These are phyloP conservation scores for Sphaerosporella brunnea DNA, from an alignment of 495 filamentous ascomycete species.

Conservation along the genomic window DNA sequence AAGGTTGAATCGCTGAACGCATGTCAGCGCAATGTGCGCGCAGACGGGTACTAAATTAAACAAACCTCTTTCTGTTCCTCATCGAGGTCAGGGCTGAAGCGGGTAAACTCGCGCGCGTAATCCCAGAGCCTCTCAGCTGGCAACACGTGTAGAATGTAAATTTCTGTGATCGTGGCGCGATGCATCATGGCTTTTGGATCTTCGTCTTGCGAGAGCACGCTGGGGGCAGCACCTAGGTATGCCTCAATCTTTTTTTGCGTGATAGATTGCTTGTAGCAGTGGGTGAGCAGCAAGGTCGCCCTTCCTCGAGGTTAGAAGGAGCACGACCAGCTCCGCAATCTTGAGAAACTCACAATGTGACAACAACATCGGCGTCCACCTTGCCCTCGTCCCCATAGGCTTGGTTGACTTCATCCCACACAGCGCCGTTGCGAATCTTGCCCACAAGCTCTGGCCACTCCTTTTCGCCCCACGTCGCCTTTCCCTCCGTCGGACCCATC, in stretches of 20 bases:
- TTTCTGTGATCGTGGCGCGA: conserved; percentile 73
- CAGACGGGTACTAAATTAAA: neutral
- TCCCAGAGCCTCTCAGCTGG: conserved; percentile 86
- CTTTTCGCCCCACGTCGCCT: conserved; percentile 60
- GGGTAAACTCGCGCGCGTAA: conserved; percentile 80
- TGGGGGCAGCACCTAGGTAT: conserved; percentile 62
- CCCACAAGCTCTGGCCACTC: conserved; percentile 65
- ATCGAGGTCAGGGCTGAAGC: conserved; percentile 63
- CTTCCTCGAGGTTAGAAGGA: no score
- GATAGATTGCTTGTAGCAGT: conserved; percentile 59
- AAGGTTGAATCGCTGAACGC: conserved; percentile 10
- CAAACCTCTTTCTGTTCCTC: conserved; percentile 69
- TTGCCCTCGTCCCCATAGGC: conserved; percentile 66
- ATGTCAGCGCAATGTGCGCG: conserved; percentile 34
- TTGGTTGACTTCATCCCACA: conserved; percentile 84
- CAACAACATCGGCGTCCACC: conserved; percentile 87
- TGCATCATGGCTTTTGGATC: conserved; percentile 20
- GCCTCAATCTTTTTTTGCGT: conserved; percentile 80
- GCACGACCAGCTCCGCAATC: no score
- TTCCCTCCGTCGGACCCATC: conserved; percentile 76
- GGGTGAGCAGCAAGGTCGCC: conserved; percentile 70
- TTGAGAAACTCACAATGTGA: conserved; percentile 57
- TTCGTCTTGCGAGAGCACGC: conserved; percentile 26
- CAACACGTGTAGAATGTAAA: conserved; percentile 85
- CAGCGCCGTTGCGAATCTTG: conserved; percentile 63